Conservation (phyloP, 2,329 filamentous ascomycete genomes). For the Xylaria sp. region DNA sequence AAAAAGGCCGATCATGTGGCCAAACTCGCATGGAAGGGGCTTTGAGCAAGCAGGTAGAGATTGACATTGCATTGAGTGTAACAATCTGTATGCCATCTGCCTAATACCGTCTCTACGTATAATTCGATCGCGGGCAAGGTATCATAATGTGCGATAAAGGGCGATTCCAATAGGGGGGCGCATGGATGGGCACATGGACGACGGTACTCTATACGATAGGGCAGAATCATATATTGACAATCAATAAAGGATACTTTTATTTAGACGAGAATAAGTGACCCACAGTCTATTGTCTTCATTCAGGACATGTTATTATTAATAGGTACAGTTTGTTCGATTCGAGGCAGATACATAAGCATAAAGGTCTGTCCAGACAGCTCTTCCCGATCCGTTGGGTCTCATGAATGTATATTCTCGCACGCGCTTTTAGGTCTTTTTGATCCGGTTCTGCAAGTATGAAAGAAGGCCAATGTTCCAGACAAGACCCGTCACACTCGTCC, state of each 20-base stretch:
- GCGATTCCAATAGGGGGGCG: too few relatives aligned
- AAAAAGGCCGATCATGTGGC: conserved; percentile 94
- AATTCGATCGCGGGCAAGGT: background rate
- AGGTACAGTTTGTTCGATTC: conserved; percentile 27
- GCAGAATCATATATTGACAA: background rate
- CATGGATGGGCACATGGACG: background rate
- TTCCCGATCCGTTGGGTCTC: conserved; percentile 33
- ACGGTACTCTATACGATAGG: conserved; percentile 1
- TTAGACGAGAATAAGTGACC: background rate
- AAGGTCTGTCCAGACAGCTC: conserved; percentile 19
- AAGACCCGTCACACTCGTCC: conserved; percentile 32
- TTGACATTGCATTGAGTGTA: conserved; percentile 21
- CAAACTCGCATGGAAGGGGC: conserved; percentile 79
- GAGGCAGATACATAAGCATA: conserved; percentile 13
- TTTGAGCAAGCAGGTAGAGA: conserved; percentile 54
- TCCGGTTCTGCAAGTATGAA: conserved; percentile 35
- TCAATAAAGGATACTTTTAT: conserved; percentile 11
- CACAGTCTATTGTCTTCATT: conserved; percentile 11
- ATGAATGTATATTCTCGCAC: conserved; percentile 16
- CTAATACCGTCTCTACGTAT: conserved; percentile 28
- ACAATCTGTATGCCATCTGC: conserved; percentile 24
- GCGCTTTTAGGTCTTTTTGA: conserved; percentile 36
- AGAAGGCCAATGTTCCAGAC: conserved; percentile 43
- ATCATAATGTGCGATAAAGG: conserved; percentile 20
- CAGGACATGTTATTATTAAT: conserved; percentile 6